These are phyloP conservation scores for Chrysoporthe puriensis DNA, from an alignment of 2,329 filamentous ascomycete genomes.

Conservation along the genomic window DNA sequence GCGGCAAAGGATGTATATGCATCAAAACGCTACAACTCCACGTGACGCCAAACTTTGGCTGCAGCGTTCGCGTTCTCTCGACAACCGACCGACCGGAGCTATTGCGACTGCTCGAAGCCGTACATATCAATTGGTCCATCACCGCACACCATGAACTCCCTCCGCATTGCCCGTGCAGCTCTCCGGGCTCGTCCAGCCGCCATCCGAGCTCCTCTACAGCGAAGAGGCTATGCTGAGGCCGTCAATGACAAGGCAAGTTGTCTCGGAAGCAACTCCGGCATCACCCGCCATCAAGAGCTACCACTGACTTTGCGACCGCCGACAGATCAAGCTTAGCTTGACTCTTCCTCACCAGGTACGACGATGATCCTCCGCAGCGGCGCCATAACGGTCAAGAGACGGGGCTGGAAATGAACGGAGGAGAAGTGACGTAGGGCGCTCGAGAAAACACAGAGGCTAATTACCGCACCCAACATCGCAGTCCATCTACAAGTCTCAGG, in stretches of 20 bases:
- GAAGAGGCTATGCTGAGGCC: conserved; percentile 89
- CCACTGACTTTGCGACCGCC: conserved; percentile 22
- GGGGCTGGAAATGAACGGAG: neutral
- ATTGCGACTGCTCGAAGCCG: conserved; percentile 45
- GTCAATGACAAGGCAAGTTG: conserved; percentile 75
- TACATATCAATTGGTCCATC: conserved; percentile 51
- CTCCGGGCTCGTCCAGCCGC: conserved; percentile 80
- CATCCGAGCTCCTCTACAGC: conserved; percentile 76
- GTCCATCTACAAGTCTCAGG: conserved; percentile 71
- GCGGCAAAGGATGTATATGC: neutral
- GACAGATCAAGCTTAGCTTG: conserved; percentile 93
- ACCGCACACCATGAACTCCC: conserved; percentile 79
- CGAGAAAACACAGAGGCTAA: conserved; percentile 43
- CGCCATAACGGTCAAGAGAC: neutral
- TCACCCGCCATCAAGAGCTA: conserved; percentile 20
- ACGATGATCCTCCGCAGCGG: conserved; percentile 20
- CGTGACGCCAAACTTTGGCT: conserved; percentile 27
- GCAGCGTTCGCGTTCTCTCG: conserved; percentile 22
- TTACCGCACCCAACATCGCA: conserved; percentile 53
- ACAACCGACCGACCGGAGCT: conserved; percentile 40
- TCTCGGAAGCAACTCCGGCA: conserved; percentile 27
- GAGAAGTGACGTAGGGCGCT: conserved; percentile 9
- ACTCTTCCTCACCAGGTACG: conserved; percentile 98
- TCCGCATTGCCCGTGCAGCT: conserved; percentile 83
- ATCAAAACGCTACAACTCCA: conserved; percentile 11